Evolutionary conservation across 169 alveolate species (phyloP).

Genomic region (Plasmodium knowlesi): DNA sequence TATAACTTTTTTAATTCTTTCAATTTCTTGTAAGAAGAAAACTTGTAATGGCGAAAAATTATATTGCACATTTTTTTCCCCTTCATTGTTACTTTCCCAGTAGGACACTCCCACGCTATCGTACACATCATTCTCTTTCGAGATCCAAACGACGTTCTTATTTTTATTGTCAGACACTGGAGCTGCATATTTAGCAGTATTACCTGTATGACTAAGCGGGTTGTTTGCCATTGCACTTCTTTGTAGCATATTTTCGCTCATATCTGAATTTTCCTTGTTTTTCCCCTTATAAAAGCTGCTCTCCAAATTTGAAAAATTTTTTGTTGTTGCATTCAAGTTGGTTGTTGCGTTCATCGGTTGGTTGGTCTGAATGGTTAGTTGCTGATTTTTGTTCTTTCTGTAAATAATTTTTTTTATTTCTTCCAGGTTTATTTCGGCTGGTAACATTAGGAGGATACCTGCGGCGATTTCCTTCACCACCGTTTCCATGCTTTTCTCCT

Average conservation of each 20-base stretch:
- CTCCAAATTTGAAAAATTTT: conserved; percentile 45
- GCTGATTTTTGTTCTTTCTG: conserved; percentile 71
- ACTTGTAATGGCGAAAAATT: conserved; percentile 93
- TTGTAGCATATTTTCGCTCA: conserved; percentile 33
- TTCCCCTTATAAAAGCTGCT: conserved; percentile 31
- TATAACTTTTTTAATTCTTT: conserved; percentile 94
- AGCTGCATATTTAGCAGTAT: conserved; percentile 88
- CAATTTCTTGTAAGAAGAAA: conserved; percentile 96
- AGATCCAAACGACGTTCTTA: conserved; percentile 3
- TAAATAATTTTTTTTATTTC: conserved; percentile 71
- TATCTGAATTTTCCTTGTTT: conserved; percentile 34
- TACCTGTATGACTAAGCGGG: conserved; percentile 91
- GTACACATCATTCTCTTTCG: conserved; percentile 42
- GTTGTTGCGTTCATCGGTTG: conserved; percentile 44
- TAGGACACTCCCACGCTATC: conserved; percentile 26
- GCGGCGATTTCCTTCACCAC: conserved; percentile 92
- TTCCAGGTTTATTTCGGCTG: conserved; percentile 87
- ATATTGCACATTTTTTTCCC: conserved; percentile 58
- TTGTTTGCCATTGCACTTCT: conserved; percentile 87
- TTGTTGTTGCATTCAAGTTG: conserved; percentile 28
- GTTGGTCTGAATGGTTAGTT: conserved; percentile 24
- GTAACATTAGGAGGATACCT: conserved; percentile 90
- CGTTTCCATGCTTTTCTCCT: conserved; percentile 95
- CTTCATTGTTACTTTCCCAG: conserved; percentile 71
- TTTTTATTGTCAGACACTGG: conserved; percentile 75